Conservation (phyloP, 1,139 yeast genomes). For the Geotrichum australiense region DNA sequence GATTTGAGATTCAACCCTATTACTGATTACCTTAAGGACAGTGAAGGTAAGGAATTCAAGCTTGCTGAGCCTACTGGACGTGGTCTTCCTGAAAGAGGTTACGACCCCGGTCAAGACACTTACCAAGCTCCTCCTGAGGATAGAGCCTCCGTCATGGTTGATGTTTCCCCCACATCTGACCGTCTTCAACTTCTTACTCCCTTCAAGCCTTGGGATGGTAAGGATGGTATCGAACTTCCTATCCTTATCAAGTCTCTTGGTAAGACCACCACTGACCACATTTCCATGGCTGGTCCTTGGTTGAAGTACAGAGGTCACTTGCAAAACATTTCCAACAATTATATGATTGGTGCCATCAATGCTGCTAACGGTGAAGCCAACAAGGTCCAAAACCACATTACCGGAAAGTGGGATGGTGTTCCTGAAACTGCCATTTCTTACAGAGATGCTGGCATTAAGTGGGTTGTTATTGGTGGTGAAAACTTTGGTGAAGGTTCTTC, state of each 20-base stretch:
- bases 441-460: conserved; percentile 85
- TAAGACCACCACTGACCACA: conserved; percentile 98
- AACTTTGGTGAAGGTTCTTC: conserved; percentile 99
- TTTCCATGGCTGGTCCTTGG: conserved; percentile 99
- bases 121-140: conserved; percentile 97
- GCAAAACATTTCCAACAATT: conserved; percentile 97
- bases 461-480: conserved; percentile 99
- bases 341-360: conserved; percentile 99
- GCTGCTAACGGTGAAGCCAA: conserved; percentile 96
- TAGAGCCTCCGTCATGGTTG: conserved; percentile 68
- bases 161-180: conserved; percentile 78
- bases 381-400: conserved; percentile 80
- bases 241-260: conserved; percentile 91
- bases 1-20: conserved; percentile 97
- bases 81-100: conserved; percentile 89
- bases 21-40: conserved; percentile 88
- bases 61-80: conserved; percentile 85
- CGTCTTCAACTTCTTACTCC: conserved; percentile 88
- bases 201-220: conserved; percentile 92
- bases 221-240: conserved; percentile 84
- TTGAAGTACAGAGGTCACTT: conserved; percentile 99
- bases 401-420: conserved; percentile 90
- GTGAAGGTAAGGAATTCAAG: conserved; percentile 93
- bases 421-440: conserved; percentile 94
- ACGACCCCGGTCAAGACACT: conserved; percentile 92